These are phyloP conservation scores for Brassica napus DNA, from an alignment of 345 rosid genomes.

Conservation along the genomic window DNA sequence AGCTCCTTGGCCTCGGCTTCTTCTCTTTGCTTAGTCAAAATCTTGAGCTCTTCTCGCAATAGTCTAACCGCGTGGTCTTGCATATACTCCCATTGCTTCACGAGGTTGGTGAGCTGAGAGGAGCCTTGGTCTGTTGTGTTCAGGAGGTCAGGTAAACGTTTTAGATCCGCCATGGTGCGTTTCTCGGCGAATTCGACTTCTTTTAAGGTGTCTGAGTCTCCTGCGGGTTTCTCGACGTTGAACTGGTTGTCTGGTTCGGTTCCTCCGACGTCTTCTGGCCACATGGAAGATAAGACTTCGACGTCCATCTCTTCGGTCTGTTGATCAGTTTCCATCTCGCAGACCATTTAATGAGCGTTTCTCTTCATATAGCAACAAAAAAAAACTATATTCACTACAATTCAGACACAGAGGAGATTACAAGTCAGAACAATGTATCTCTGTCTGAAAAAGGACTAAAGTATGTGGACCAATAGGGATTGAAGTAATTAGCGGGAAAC, in stretches of 20 bases:
- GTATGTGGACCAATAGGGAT: background rate
- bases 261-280: slow-evolving; percentile 87
- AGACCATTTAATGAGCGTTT: slow-evolving; percentile 42
- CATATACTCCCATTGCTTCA: slow-evolving; percentile 82
- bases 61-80: slow-evolving; percentile 79
- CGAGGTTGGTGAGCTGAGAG: slow-evolving; percentile 78
- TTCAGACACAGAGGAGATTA: background rate
- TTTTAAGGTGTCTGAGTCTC: slow-evolving; percentile 83
- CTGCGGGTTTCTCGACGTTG: slow-evolving; percentile 76
- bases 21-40: slow-evolving; percentile 67
- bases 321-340: slow-evolving; percentile 65
- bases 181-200: slow-evolving; percentile 65
- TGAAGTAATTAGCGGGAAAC: background rate
- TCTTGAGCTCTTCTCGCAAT: slow-evolving; percentile 81
- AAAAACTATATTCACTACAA: slow-evolving; percentile 14
- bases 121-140: slow-evolving; percentile 70
- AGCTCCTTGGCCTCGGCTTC: slow-evolving; percentile 82
- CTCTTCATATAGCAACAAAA: slow-evolving; percentile 20
- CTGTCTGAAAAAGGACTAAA: background rate
- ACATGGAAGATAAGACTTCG: slow-evolving; percentile 84
- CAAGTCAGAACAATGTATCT: background rate
- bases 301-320: slow-evolving; percentile 77
- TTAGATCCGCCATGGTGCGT: slow-evolving; percentile 64
- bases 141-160: slow-evolving; percentile 59
- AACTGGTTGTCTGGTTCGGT: slow-evolving; percentile 73